phyloP scores from a whole-genome alignment of 805 yeast species.

The Scheffersomyces coipomensis region DNA sequence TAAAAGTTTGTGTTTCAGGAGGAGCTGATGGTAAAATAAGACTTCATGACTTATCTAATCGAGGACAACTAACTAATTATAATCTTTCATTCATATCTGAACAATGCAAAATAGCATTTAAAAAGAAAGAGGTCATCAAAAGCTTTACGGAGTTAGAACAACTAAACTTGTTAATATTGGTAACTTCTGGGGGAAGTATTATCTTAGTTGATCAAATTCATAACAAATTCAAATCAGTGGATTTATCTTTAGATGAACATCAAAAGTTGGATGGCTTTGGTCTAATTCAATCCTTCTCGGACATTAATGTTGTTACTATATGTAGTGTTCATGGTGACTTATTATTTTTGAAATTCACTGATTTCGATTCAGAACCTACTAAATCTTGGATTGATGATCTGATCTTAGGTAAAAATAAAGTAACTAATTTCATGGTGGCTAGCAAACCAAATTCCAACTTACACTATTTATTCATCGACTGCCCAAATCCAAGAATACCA shows the following conservation, averaged over 20 bases:
- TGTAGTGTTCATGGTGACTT: slow-evolving; percentile 40
- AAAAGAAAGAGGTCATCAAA: slow-evolving; percentile 57
- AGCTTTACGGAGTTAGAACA: slow-evolving; percentile 50
- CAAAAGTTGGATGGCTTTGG: slow-evolving; percentile 37
- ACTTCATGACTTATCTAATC: slow-evolving; percentile 49
- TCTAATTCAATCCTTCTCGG: slow-evolving; percentile 39
- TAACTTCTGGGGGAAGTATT: slow-evolving; percentile 62
- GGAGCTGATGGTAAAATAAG: slow-evolving; percentile 91
- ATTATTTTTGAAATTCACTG: slow-evolving; percentile 28
- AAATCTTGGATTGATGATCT: slow-evolving; percentile 23
- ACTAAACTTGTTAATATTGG: slow-evolving; percentile 42
- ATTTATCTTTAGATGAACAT: slow-evolving; percentile 11
- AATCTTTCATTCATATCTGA: slow-evolving; percentile 31
- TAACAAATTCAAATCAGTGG: slow-evolving; percentile 20
- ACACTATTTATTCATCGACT: slow-evolving; percentile 50
- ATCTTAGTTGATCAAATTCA: slow-evolving; percentile 25
- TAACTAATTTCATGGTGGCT: slow-evolving; percentile 51
- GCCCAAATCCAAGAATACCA: slow-evolving; percentile 65
- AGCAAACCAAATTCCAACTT: slow-evolving; percentile 14
- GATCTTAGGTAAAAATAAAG: slow-evolving; percentile 35
- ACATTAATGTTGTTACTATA: slow-evolving; percentile 25
- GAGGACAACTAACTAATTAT: slow-evolving; percentile 15
- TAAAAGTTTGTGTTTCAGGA: slow-evolving; percentile 67
- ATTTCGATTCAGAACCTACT: slow-evolving; percentile 13
- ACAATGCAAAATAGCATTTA: slow-evolving; percentile 21